Conservation (phyloP, 169 alveolate species). For the Cystoisospora suis region DNA sequence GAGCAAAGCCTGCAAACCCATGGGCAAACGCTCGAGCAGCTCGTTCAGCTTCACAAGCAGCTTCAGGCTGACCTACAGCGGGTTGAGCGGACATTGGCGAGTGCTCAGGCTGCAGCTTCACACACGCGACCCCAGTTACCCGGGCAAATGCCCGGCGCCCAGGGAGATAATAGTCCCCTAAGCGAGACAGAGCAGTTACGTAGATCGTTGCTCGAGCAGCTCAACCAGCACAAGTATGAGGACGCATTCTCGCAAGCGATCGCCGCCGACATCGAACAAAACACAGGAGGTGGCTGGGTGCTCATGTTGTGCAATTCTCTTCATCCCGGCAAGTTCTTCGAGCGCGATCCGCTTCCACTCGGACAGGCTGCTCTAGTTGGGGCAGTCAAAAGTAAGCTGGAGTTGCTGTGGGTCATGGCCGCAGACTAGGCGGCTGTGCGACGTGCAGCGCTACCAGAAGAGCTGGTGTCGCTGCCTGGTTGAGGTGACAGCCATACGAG, state of each 20-base stretch:
- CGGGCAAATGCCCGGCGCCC: too few relatives aligned
- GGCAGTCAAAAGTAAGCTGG: slow-evolving; percentile 2
- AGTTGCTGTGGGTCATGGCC: background rate
- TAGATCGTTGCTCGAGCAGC: background rate
- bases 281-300: slow-evolving; percentile 10
- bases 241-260: slow-evolving; percentile 15
- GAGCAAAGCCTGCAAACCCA: slow-evolving; percentile 20
- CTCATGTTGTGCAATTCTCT: background rate
- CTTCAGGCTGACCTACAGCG: background rate
- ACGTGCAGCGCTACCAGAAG: too few relatives aligned
- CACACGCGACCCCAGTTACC: too few relatives aligned
- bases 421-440: too few relatives aligned
- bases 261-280: slow-evolving; percentile 12
- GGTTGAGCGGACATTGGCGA: background rate
- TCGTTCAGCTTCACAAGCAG: background rate
- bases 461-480: too few relatives aligned
- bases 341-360: background rate
- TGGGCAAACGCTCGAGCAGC: slow-evolving; percentile 12
- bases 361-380: background rate
- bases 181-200: background rate
- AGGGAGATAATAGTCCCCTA: background rate
- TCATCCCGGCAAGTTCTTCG: slow-evolving; percentile 10
- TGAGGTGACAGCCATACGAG: too few relatives aligned
- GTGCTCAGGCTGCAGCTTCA: background rate
- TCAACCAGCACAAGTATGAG: background rate